A percentile compares a stretch with the other conserved stretches of the same genome.
phyloP scores from a whole-genome alignment of 108 stramenopile genomes.

The Skeletonema tropicum region DNA sequence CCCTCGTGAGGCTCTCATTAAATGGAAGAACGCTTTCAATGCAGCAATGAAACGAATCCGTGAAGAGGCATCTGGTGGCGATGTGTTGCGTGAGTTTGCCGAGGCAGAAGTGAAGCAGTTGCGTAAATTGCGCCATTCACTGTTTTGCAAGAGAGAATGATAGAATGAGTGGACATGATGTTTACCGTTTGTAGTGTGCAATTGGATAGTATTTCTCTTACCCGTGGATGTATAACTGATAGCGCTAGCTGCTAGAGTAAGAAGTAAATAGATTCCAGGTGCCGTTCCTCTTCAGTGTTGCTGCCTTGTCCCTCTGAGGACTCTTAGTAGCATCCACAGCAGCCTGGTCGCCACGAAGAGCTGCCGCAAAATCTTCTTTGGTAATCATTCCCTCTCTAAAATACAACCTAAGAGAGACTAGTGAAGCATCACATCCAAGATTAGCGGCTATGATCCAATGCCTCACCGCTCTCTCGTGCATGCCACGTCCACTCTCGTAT shows the following conservation, averaged over 20 bases:
- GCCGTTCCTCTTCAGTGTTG: no score
- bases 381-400: no score
- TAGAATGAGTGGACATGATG: no score
- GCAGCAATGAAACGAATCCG: conserved; percentile 19
- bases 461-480: no score
- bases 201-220: no score
- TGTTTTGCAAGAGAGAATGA: conserved; percentile 23
- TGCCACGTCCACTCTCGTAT: background rate
- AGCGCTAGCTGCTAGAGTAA: no score
- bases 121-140: conserved; percentile 17
- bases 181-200: no score
- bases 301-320: background rate
- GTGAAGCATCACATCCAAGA: no score
- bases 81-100: conserved; percentile 16
- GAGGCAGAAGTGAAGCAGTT: conserved; percentile 21
- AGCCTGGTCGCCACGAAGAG: background rate
- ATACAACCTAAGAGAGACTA: no score
- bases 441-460: no score
- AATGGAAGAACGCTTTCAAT: conserved; percentile 20
- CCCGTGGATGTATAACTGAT: no score
- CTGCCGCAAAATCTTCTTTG: background rate
- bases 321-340: background rate
- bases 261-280: no score
- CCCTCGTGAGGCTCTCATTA: conserved; percentile 1
- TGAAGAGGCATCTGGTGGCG: conserved; percentile 10